These are phyloP conservation scores for Wickerhamomyces hampshirensis DNA, from an alignment of 805 yeast species.

Conservation along the genomic window DNA sequence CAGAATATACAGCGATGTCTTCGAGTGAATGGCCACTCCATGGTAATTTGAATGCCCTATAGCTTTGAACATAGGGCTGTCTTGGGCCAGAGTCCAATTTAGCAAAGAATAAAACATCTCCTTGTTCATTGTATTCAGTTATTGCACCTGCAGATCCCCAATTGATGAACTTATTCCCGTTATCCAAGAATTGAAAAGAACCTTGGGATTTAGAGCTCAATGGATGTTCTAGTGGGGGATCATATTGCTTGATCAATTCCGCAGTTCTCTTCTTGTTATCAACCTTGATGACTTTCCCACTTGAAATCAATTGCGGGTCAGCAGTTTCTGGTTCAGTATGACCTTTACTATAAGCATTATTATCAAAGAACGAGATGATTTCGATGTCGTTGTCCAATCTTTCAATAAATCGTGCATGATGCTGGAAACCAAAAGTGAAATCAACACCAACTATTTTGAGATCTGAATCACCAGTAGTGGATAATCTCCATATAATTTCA, in stretches of 20 bases:
- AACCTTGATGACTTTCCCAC: slow-evolving; percentile 33
- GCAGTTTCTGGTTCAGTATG: slow-evolving; percentile 26
- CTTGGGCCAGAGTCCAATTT: slow-evolving; percentile 28
- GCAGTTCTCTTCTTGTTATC: slow-evolving; percentile 27
- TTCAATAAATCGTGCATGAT: slow-evolving; percentile 29
- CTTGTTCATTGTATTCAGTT: slow-evolving; percentile 29
- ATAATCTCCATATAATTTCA: slow-evolving; percentile 30
- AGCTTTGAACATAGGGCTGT: slow-evolving; percentile 28
- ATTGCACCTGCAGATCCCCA: slow-evolving; percentile 37
- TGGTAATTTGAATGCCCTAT: slow-evolving; percentile 32
- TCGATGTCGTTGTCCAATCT: slow-evolving; percentile 16
- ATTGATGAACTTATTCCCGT: slow-evolving; percentile 31
- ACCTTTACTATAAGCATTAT: slow-evolving; percentile 34
- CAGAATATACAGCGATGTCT: slow-evolving; percentile 24
- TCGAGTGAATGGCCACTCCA: slow-evolving; percentile 34
- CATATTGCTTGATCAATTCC: slow-evolving; percentile 23
- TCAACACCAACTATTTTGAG: slow-evolving; percentile 10
- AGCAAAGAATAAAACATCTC: slow-evolving; percentile 30
- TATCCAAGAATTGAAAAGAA: slow-evolving; percentile 25
- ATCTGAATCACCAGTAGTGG: slow-evolving; percentile 25
- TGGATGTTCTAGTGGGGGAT: slow-evolving; percentile 22
- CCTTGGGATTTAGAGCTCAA: slow-evolving; percentile 22
- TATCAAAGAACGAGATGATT: slow-evolving; percentile 32
- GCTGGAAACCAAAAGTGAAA: slow-evolving; percentile 31
- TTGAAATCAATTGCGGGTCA: slow-evolving; percentile 23